Conservation (phyloP, 140 eudicot species). For the Cichorium intybus region DNA sequence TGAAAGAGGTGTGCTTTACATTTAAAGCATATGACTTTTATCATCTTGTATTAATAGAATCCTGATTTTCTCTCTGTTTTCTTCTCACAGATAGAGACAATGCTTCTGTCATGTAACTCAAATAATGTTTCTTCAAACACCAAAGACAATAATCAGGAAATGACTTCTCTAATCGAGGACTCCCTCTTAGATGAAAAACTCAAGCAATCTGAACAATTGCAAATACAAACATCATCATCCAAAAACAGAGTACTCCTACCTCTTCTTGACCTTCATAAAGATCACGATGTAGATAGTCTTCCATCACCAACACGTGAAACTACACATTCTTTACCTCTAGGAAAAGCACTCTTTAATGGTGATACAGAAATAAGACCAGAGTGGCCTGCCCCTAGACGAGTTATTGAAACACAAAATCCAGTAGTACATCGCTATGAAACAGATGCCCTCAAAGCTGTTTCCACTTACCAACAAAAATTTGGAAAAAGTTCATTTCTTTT, state of each 20-base stretch:
- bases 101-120: slow-evolving; percentile 37
- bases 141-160: slow-evolving; percentile 21
- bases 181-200: slow-evolving; percentile 29
- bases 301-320: slow-evolving; percentile 92
- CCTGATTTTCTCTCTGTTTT: slow-evolving; percentile 9
- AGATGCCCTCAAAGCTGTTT: slow-evolving; percentile 84
- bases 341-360: slow-evolving; percentile 34
- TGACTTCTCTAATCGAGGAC: slow-evolving; percentile 24
- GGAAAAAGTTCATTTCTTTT: slow-evolving; percentile 46
- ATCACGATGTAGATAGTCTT: slow-evolving; percentile 89
- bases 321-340: slow-evolving; percentile 43
- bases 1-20: slow-evolving; percentile 68
- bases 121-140: slow-evolving; percentile 17
- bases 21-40: not conserved
- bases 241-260: slow-evolving; percentile 61
- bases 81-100: slow-evolving; percentile 52
- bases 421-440: slow-evolving; percentile 72
- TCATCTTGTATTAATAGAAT: not conserved
- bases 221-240: slow-evolving; percentile 31
- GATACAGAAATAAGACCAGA: slow-evolving; percentile 55
- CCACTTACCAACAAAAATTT: slow-evolving; percentile 89
- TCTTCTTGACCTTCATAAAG: slow-evolving; percentile 88
- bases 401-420: too few relatives aligned
- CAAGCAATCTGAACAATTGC: slow-evolving; percentile 30
- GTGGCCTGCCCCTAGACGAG: slow-evolving; percentile 60